A percentile compares a stretch with the other conserved stretches of the same genome.
phyloP scores from a whole-genome alignment of 208 protist species.

The Trypanosoma mega region DNA sequence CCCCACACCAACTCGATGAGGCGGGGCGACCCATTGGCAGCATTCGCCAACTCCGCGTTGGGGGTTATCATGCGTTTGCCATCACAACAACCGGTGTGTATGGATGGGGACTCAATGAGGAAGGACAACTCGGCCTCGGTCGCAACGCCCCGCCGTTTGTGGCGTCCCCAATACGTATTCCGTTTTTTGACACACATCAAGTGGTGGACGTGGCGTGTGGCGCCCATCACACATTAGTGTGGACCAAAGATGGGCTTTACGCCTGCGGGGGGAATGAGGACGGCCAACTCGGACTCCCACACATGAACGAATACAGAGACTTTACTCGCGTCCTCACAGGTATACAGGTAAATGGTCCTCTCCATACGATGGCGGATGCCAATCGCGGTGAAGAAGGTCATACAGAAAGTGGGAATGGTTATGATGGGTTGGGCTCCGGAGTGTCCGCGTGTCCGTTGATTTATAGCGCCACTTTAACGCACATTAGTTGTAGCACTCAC shows the following conservation, averaged over 20 bases:
- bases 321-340: conserved; percentile 20
- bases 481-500: conserved; percentile 80
- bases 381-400: background rate
- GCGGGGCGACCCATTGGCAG: conserved; percentile 12
- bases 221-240: conserved; percentile 52
- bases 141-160: conserved; percentile 10
- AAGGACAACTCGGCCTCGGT: conserved; percentile 77
- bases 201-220: conserved; percentile 43
- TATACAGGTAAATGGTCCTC: conserved; percentile 8
- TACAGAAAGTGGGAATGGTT: background rate
- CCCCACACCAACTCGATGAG: background rate
- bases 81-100: conserved; percentile 67
- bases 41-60: conserved; percentile 50
- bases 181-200: conserved; percentile 32
- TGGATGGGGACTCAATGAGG: conserved; percentile 74
- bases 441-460: conserved; percentile 18
- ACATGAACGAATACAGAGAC: conserved; percentile 32
- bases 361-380: background rate
- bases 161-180: conserved; percentile 34
- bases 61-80: conserved; percentile 84
- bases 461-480: conserved; percentile 47
- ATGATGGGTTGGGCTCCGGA: background rate
- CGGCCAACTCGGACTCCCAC: conserved; percentile 76
- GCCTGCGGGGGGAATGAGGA: conserved; percentile 71
- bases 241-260: conserved; percentile 60